phyloP scores from a whole-genome alignment of 805 yeast species.

The Dipodascus albidus region DNA sequence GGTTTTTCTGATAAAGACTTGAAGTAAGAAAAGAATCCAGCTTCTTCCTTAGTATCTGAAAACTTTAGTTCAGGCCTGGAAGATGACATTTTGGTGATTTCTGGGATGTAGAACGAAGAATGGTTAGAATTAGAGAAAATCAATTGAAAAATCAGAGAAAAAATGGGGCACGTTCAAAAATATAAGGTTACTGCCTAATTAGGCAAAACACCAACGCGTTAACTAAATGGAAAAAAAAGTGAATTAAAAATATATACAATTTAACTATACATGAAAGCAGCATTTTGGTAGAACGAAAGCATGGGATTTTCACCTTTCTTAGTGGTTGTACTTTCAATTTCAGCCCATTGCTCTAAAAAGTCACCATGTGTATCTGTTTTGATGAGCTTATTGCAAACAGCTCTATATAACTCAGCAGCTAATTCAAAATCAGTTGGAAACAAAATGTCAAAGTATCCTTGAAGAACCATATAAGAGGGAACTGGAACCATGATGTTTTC shows the following conservation, averaged over 20 bases:
- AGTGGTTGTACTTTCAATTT: slow-evolving; percentile 52
- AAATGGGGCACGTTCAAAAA: neutral
- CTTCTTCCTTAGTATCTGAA: slow-evolving; percentile 39
- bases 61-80: slow-evolving; percentile 47
- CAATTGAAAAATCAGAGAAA: too few species aligned
- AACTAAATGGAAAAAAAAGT: neutral
- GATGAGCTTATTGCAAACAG: slow-evolving; percentile 50
- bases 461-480: slow-evolving; percentile 68
- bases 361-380: slow-evolving; percentile 47
- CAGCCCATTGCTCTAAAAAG: slow-evolving; percentile 63
- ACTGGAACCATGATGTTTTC: slow-evolving; percentile 54
- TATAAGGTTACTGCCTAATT: neutral
- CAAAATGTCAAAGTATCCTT: slow-evolving; percentile 79
- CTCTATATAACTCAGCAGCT: slow-evolving; percentile 48
- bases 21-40: slow-evolving; percentile 22
- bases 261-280: slow-evolving; percentile 37
- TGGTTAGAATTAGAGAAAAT: too few species aligned
- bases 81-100: slow-evolving; percentile 11
- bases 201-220: neutral
- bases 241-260: neutral
- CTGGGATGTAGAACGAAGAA: neutral
- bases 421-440: slow-evolving; percentile 70
- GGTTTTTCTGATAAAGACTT: slow-evolving; percentile 15
- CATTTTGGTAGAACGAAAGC: slow-evolving; percentile 67
- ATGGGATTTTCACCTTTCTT: slow-evolving; percentile 76